Conservation (phyloP, 352 stramenopile species). For the Plasmopara muralis region DNA sequence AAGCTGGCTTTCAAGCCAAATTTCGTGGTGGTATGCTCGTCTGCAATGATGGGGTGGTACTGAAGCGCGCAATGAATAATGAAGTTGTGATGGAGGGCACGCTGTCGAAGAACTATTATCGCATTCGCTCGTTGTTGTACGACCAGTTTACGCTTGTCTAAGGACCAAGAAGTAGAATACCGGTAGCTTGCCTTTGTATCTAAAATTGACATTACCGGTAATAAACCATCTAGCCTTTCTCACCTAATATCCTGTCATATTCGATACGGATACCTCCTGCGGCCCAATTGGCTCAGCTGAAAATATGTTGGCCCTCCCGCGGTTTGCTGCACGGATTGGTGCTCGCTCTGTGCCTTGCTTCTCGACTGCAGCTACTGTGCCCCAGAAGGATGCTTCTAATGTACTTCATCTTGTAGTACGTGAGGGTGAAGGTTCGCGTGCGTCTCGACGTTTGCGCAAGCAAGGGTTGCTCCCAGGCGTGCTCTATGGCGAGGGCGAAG, state of each 20-base stretch:
- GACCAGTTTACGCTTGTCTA: conserved; percentile 86
- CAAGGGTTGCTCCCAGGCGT: conserved; percentile 73
- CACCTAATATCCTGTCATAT: neutral
- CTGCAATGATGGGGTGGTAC: conserved; percentile 83
- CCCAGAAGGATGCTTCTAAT: conserved; percentile 12
- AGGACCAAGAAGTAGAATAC: neutral
- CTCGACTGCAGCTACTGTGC: conserved; percentile 42
- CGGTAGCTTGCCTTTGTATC: too few species aligned
- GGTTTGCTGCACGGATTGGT: conserved; percentile 32
- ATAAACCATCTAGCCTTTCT: neutral
- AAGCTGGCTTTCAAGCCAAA: conserved; percentile 84
- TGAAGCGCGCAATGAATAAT: conserved; percentile 82
- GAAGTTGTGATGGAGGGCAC: conserved; percentile 83
- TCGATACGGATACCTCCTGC: conserved; percentile 16
- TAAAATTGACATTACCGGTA: too few species aligned
- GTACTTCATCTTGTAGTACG: conserved; percentile 62
- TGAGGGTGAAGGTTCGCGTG: conserved; percentile 60
- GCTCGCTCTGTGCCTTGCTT: conserved; percentile 32
- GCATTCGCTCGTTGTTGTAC: conserved; percentile 80
- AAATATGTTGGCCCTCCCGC: conserved; percentile 47
- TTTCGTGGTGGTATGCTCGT: conserved; percentile 86
- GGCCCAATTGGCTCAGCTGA: conserved; percentile 10
- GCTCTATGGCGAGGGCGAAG: conserved; percentile 73
- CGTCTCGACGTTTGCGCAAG: conserved; percentile 75
- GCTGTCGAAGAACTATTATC: conserved; percentile 83